Conservation (phyloP, 805 yeast genomes). For the Lachancea mirantina region DNA sequence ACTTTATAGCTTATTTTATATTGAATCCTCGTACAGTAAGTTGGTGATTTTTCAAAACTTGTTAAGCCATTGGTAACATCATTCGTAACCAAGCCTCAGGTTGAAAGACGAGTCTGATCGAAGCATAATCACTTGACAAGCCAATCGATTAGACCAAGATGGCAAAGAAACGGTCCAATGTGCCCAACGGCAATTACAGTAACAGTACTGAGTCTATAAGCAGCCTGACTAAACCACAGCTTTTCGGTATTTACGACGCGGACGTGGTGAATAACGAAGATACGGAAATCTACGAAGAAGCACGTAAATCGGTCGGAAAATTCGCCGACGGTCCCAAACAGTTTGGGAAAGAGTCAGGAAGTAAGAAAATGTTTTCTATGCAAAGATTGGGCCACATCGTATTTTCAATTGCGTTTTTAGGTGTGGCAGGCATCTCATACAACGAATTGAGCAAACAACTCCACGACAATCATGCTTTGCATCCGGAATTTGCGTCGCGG, state of each 20-base stretch:
- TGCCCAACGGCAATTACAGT: constrained; percentile 4
- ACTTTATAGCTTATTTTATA: too few species aligned
- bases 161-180: constrained; percentile 8
- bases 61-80: too few species aligned
- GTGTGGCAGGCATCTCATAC: constrained; percentile 45
- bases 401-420: constrained; percentile 23
- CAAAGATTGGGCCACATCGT: constrained; percentile 6
- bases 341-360: constrained; percentile 5
- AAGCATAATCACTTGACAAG: too few species aligned
- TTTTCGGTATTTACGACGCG: constrained; percentile 45
- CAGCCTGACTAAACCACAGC: constrained; percentile 44
- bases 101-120: too few species aligned
- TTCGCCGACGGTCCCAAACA: constrained; percentile 7
- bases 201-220: constrained; percentile 33
- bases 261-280: constrained; percentile 30
- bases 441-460: constrained; percentile 47
- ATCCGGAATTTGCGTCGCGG: constrained; percentile 35
- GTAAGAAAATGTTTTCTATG: neutral
- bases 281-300: constrained; percentile 30
- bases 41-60: too few species aligned
- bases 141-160: constrained; percentile 2
- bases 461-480: constrained; percentile 43
- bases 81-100: too few species aligned
- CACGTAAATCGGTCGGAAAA: constrained; percentile 12
- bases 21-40: too few species aligned